These are phyloP conservation scores for Ceratocystis huliohia DNA, from an alignment of 2,329 filamentous ascomycete species.

Conservation along the genomic window DNA sequence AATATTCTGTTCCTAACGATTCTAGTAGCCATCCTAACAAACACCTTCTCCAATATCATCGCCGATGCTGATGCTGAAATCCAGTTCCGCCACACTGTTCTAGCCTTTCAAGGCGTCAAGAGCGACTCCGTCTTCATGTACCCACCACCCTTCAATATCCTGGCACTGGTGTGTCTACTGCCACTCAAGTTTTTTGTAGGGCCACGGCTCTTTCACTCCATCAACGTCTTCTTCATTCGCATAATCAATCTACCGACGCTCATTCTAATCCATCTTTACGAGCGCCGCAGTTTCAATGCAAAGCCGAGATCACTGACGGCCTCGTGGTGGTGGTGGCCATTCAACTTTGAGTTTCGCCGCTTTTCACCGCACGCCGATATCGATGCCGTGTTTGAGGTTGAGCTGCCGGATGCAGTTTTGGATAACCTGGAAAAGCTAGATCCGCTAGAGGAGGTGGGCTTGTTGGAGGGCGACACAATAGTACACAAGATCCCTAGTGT, in stretches of 20 bases:
- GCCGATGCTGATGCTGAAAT: constrained; percentile 56
- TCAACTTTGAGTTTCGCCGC: constrained; percentile 36
- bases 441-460: constrained; percentile 28
- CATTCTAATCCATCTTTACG: constrained; percentile 47
- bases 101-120: constrained; percentile 64
- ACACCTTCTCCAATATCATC: constrained; percentile 60
- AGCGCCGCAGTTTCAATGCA: constrained; percentile 39
- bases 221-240: constrained; percentile 54
- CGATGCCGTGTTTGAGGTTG: constrained; percentile 46
- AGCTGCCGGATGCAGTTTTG: constrained; percentile 37
- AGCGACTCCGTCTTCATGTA: constrained; percentile 58
- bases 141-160: constrained; percentile 56
- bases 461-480: constrained; percentile 28
- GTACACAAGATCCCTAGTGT: constrained; percentile 22
- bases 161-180: constrained; percentile 49
- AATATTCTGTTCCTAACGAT: constrained; percentile 66
- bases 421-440: constrained; percentile 29
- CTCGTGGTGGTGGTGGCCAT: constrained; percentile 22
- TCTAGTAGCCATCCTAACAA: constrained; percentile 59
- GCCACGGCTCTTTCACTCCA: constrained; percentile 54
- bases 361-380: constrained; percentile 47
- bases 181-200: constrained; percentile 52
- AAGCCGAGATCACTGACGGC: background rate
- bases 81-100: constrained; percentile 56
- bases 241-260: constrained; percentile 52